These are phyloP conservation scores for Magnolia sinica DNA, from an alignment of 164 flowering plant species.

Conservation along the genomic window DNA sequence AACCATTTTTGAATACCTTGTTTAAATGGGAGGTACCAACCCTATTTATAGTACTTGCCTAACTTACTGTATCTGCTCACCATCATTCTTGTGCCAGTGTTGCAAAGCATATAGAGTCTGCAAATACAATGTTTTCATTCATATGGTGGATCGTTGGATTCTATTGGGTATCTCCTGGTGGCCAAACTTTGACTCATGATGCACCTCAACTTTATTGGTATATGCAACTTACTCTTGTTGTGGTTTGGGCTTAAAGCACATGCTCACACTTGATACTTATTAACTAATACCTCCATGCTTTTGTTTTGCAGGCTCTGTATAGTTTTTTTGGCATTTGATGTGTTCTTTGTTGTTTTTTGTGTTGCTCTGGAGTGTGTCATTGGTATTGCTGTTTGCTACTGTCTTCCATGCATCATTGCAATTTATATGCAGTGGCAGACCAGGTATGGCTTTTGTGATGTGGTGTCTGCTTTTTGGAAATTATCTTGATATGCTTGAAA, in stretches of 20 bases:
- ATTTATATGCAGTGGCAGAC: constrained; percentile 63
- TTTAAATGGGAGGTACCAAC: no score
- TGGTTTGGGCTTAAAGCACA: constrained; percentile 4
- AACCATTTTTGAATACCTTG: no score
- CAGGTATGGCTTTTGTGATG: no score
- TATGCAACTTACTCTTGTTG: background rate
- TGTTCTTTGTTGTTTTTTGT: constrained; percentile 72
- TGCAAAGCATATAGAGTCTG: constrained; percentile 78
- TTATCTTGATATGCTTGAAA: background rate
- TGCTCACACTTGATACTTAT: background rate
- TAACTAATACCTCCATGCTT: background rate
- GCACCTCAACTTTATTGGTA: constrained; percentile 85
- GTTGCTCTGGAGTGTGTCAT: constrained; percentile 72
- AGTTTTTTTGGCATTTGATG: constrained; percentile 67
- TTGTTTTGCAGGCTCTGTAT: constrained; percentile 71
- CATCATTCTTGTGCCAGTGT: no score
- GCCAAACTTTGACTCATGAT: constrained; percentile 44
- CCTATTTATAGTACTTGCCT: no score
- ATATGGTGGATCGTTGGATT: constrained; percentile 90
- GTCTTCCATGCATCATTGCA: constrained; percentile 81
- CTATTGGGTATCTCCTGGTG: constrained; percentile 79
- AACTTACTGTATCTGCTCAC: no score
- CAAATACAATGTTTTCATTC: constrained; percentile 83
- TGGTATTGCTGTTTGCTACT: constrained; percentile 88
- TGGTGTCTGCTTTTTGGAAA: background rate